These are phyloP conservation scores for Rosa hybrid DNA, from an alignment of 331 rosid species.

Conservation along the genomic window DNA sequence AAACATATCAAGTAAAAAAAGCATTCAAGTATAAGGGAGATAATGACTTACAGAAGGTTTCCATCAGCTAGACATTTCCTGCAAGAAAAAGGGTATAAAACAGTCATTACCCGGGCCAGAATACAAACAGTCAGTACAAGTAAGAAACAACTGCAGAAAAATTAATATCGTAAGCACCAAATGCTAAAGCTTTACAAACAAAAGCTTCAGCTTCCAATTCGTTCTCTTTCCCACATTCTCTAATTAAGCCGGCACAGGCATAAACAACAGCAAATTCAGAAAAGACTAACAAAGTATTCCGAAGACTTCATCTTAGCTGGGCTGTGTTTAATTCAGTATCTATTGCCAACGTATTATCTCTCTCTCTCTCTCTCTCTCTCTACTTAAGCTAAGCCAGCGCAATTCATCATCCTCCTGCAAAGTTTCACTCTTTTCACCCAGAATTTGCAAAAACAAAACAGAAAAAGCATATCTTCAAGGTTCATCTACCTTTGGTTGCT, in stretches of 20 bases:
- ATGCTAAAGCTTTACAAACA: neutral
- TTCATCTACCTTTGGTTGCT: too few species aligned
- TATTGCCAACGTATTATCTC: too few species aligned
- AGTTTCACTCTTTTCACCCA: neutral
- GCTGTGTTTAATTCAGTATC: neutral
- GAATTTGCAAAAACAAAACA: neutral
- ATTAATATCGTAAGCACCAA: neutral
- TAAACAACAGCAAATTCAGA: neutral
- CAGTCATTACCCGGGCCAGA: too few species aligned
- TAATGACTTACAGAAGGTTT: conserved; percentile 76
- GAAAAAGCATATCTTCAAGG: too few species aligned
- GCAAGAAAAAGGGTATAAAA: conserved; percentile 28
- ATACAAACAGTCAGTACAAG: conserved; percentile 31
- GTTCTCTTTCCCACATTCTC: conserved; percentile 3
- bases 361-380: neutral
- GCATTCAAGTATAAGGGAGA: neutral
- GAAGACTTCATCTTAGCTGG: neutral
- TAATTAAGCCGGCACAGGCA: neutral
- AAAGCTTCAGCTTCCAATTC: neutral
- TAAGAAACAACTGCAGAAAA: neutral
- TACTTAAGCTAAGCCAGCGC: neutral
- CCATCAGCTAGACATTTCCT: conserved; percentile 83
- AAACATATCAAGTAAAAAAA: neutral
- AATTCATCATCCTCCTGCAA: neutral
- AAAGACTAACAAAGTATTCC: neutral